A percentile compares a stretch with the other conserved stretches of the same genome.
phyloP scores from a whole-genome alignment of 129 eudicot species.

The Mikania micrantha region DNA sequence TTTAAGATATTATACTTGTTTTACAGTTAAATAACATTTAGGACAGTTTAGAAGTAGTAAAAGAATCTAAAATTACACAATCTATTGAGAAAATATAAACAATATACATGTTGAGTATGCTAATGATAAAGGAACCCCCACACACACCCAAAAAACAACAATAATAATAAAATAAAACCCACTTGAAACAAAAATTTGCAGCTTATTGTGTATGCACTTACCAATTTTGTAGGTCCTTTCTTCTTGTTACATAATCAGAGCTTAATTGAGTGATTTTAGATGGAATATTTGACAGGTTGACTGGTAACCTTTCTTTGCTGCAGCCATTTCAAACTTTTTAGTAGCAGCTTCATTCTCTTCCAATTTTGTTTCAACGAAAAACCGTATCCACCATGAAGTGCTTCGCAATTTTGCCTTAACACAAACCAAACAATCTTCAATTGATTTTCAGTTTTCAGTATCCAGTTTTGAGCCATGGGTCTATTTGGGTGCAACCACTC shows the following conservation, averaged over 20 bases:
- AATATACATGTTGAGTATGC: slow-evolving; percentile 33
- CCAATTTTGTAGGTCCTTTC: slow-evolving; percentile 9
- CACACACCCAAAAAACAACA: too few relatives aligned
- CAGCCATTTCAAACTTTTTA: slow-evolving; percentile 75
- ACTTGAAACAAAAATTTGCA: slow-evolving; percentile 13
- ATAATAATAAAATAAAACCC: too few relatives aligned
- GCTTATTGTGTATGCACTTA: slow-evolving; percentile 6
- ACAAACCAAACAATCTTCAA: background rate
- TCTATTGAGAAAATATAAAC: slow-evolving; percentile 5
- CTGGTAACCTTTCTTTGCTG: slow-evolving; percentile 49
- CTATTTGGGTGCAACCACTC: too few relatives aligned
- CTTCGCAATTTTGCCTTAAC: slow-evolving; percentile 77
- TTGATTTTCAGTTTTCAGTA: too few relatives aligned
- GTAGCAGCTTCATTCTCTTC: slow-evolving; percentile 68
- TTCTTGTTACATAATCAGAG: background rate
- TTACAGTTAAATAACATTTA: slow-evolving; percentile 16
- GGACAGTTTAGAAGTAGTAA: background rate
- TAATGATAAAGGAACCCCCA: slow-evolving; percentile 1
- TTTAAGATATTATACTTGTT: slow-evolving; percentile 3
- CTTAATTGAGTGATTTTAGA: slow-evolving; percentile 51
- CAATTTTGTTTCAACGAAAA: slow-evolving; percentile 52
- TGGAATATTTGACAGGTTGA: slow-evolving; percentile 79
- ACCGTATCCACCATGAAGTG: slow-evolving; percentile 78
- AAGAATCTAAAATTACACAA: slow-evolving; percentile 8
- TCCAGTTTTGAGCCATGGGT: too few relatives aligned